A percentile compares a stretch with the other conserved stretches of the same genome.
phyloP scores from a whole-genome alignment of 1,284 basidiomycete genomes.

The Boletus semigastroideus region DNA sequence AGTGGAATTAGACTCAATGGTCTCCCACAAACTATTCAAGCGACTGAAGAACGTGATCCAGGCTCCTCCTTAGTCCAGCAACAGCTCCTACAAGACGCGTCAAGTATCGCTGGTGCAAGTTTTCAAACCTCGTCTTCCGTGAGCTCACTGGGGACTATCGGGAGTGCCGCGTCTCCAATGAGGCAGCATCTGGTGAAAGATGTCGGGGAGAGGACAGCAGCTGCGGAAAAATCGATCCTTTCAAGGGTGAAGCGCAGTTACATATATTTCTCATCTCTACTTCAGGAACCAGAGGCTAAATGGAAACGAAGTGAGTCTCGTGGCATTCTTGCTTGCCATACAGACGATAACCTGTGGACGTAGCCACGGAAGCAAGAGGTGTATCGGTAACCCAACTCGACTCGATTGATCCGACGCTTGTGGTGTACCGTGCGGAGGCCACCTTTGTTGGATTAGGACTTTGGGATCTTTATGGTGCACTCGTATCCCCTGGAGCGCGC shows the following conservation, averaged over 20 bases:
- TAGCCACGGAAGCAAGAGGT: constrained; percentile 81
- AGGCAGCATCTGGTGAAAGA: constrained; percentile 36
- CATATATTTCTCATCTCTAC: constrained; percentile 95
- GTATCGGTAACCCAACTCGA: constrained; percentile 95
- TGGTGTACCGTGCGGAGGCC: constrained; percentile 95
- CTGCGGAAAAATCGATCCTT: constrained; percentile 76
- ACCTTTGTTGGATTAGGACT: constrained; percentile 96
- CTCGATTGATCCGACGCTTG: constrained; percentile 95
- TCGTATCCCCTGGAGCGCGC: constrained; percentile 81
- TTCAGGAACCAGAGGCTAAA: constrained; percentile 98
- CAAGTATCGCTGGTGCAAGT: constrained; percentile 67
- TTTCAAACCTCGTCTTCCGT: constrained; percentile 60
- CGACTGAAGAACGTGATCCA: constrained; percentile 65
- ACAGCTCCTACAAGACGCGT: constrained; percentile 65
- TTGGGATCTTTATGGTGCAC: constrained; percentile 94
- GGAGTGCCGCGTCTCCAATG: constrained; percentile 36
- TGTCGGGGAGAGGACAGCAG: constrained; percentile 54
- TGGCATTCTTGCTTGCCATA: background rate
- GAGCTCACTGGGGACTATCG: constrained; percentile 33
- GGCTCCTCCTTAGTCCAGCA: constrained; percentile 49
- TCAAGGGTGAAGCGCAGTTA: constrained; percentile 91
- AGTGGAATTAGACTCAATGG: constrained; percentile 83
- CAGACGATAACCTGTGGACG: constrained; percentile 14
- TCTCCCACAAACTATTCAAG: constrained; percentile 67
- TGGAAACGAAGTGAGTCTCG: constrained; percentile 77